Percentiles rank a stretch among this genome's conserved stretches.
These are phyloP conservation scores for Cucurbita moschata DNA, from an alignment of 306 rosid genomes.

Conservation along the genomic window DNA sequence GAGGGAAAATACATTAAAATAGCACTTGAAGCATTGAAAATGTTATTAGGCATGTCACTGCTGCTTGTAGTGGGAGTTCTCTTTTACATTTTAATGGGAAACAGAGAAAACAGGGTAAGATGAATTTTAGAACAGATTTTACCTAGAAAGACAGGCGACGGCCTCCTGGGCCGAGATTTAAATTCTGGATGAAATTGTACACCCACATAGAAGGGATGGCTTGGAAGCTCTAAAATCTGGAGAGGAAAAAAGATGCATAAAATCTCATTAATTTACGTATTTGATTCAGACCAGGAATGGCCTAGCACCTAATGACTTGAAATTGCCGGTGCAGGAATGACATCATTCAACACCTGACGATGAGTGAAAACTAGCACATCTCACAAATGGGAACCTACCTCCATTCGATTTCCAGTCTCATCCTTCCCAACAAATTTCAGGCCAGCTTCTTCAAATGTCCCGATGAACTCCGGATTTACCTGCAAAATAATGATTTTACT, in stretches of 20 bases:
- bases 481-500: constrained; percentile 14
- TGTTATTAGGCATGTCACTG: not conserved
- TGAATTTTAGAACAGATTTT: not conserved
- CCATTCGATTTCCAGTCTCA: constrained; percentile 93
- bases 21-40: not conserved
- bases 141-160: constrained; percentile 87
- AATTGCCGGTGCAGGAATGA: not conserved
- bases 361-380: constrained; percentile 8
- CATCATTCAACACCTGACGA: constrained; percentile 6
- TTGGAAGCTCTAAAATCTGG: constrained; percentile 88
- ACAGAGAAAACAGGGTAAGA: not conserved
- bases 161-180: constrained; percentile 85
- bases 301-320: not conserved
- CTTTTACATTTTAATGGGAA: not conserved
- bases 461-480: constrained; percentile 87
- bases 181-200: constrained; percentile 98
- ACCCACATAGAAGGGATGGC: constrained; percentile 82
- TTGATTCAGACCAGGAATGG: not conserved
- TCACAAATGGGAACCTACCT: constrained; percentile 34
- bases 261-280: not conserved
- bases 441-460: constrained; percentile 62
- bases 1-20: not conserved
- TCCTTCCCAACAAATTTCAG: constrained; percentile 88
- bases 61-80: not conserved
- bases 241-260: not conserved